phyloP scores from a whole-genome alignment of 352 stramenopile species.

The Globisporangium middletonii region DNA sequence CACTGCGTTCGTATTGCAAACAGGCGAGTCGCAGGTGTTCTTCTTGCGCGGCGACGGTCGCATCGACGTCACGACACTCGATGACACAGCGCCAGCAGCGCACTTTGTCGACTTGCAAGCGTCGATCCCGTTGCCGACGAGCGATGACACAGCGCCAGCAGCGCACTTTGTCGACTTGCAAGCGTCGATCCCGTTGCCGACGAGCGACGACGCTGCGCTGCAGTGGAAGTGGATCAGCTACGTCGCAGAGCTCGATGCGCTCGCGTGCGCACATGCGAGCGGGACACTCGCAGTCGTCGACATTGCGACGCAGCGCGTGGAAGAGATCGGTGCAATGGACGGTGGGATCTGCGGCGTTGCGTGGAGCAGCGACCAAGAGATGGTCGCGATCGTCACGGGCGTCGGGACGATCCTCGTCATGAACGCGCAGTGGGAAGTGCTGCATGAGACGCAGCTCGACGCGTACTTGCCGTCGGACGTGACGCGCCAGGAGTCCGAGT shows the following conservation, averaged over 20 bases:
- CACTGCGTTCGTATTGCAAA: constrained; percentile 27
- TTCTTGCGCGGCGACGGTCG: constrained; percentile 26
- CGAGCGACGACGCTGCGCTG: background rate
- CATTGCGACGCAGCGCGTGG: constrained; percentile 32
- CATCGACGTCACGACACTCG: constrained; percentile 25
- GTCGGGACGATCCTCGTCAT: constrained; percentile 60
- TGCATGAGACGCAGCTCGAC: constrained; percentile 56
- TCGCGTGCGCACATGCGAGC: constrained; percentile 47
- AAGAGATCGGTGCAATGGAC: constrained; percentile 66
- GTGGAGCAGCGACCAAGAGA: constrained; percentile 70
- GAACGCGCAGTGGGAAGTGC: constrained; percentile 73
- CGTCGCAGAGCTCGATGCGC: constrained; percentile 45
- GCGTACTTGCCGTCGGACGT: constrained; percentile 21
- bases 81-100: constrained; percentile 15
- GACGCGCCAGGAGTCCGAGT: background rate
- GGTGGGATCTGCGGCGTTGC: constrained; percentile 52
- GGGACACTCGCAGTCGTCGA: constrained; percentile 48
- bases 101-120: constrained; percentile 29
- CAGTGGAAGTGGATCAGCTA: constrained; percentile 63
- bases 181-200: constrained; percentile 13
- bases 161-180: constrained; percentile 31
- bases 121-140: constrained; percentile 14
- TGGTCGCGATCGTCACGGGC: constrained; percentile 55
- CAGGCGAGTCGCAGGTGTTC: constrained; percentile 27
- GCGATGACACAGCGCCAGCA: constrained; percentile 11